Conservation (phyloP, 1,139 yeast species). For the Suhomyces yuchorum region DNA sequence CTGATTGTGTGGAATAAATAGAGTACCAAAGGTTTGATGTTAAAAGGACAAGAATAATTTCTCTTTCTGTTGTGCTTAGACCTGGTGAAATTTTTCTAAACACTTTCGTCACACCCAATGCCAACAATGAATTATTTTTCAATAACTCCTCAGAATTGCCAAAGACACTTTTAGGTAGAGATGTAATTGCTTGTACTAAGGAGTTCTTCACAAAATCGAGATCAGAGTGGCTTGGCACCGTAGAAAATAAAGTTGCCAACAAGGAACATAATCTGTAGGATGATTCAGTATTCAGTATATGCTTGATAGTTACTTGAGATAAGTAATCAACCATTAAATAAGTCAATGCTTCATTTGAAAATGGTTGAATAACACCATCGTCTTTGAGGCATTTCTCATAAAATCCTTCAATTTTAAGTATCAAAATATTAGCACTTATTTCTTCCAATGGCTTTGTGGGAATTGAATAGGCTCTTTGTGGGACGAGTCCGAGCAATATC, state of each 20-base stretch:
- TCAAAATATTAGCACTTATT: neutral
- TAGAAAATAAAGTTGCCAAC: slow-evolving; percentile 17
- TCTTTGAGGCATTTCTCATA: slow-evolving; percentile 11
- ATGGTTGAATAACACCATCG: slow-evolving; percentile 8
- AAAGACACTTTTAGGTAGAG: slow-evolving; percentile 16
- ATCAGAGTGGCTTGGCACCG: slow-evolving; percentile 13
- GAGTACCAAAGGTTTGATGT: slow-evolving; percentile 51
- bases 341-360: slow-evolving; percentile 8
- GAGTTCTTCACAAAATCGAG: slow-evolving; percentile 15
- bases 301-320: slow-evolving; percentile 4
- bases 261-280: slow-evolving; percentile 14
- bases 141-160: slow-evolving; percentile 9
- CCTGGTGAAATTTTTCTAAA: slow-evolving; percentile 39
- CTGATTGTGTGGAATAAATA: slow-evolving; percentile 46
- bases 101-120: slow-evolving; percentile 52
- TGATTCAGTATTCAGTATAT: slow-evolving; percentile 6
- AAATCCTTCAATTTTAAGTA: slow-evolving; percentile 9
- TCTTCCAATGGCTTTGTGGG: slow-evolving; percentile 34
- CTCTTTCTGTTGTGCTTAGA: slow-evolving; percentile 28
- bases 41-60: slow-evolving; percentile 37
- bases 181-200: slow-evolving; percentile 35
- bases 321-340: slow-evolving; percentile 5
- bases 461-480: slow-evolving; percentile 54
- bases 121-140: slow-evolving; percentile 24
- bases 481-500: slow-evolving; percentile 49